These are phyloP conservation scores for Bimuria novae-zelandiae DNA, from an alignment of 2,329 filamentous ascomycete genomes.

Conservation along the genomic window DNA sequence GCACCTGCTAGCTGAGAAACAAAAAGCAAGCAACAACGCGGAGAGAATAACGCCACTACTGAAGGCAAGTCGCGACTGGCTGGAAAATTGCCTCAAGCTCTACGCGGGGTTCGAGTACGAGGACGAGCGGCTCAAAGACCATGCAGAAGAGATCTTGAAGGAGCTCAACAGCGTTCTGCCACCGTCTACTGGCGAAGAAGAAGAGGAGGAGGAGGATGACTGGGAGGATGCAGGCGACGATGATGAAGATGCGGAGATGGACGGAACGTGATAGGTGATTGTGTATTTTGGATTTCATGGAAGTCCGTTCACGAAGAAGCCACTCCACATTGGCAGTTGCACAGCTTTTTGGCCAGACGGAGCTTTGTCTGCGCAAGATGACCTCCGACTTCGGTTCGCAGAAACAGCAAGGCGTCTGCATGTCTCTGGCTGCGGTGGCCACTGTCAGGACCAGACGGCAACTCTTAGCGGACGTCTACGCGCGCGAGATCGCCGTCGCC, in stretches of 20 bases:
- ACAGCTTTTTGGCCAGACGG: not conserved
- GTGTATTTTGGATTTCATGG: not conserved
- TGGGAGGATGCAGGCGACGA: constrained; percentile 42
- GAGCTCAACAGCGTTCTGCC: constrained; percentile 51
- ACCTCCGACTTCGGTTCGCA: not conserved
- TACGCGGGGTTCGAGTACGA: constrained; percentile 82
- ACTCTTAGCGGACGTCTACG: not conserved
- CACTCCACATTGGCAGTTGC: constrained; percentile 1
- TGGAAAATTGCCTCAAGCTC: constrained; percentile 79
- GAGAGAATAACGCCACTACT: constrained; percentile 63
- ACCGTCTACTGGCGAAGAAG: constrained; percentile 48
- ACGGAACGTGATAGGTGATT: constrained; percentile 40
- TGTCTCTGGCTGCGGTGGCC: not conserved
- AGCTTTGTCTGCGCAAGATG: not conserved
- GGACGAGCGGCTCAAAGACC: constrained; percentile 75
- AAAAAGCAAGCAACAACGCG: constrained; percentile 58
- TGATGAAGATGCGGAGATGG: constrained; percentile 44
- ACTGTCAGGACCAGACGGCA: not conserved
- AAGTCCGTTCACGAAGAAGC: not conserved
- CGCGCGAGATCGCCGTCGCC: not conserved
- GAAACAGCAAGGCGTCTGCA: not conserved
- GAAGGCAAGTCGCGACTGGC: constrained; percentile 79
- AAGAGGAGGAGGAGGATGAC: constrained; percentile 50
- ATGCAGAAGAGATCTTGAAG: constrained; percentile 72
- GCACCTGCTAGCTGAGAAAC: constrained; percentile 75